Base-by-base conservation (phyloP, 2,329 filamentous ascomycete genomes). In the Rugonectria rugulosa region DNA sequence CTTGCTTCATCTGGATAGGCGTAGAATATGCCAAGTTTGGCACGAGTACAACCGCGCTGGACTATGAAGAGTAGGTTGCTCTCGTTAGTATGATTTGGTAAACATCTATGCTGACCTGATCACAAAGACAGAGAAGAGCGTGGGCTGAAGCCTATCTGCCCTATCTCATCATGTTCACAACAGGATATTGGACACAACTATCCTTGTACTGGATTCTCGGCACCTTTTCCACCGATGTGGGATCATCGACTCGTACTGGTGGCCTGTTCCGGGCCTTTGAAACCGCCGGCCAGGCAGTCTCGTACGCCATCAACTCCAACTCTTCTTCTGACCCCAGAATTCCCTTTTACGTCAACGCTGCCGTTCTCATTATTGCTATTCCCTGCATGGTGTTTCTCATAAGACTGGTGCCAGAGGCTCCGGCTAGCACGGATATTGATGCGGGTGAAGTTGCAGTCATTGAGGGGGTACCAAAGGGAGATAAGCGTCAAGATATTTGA, bases 201-300 rank as follows among this genome's bases (percentile, higher is more conserved):
- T 56, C 53, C 20, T 34, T 75, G 5, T 75, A 75, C 61, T 75
- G 72, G 72, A 71, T 74, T 17, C 61, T 75, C 12, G 72, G 70
- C 24, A 72, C 68, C 4, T 72, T 74, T 19, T 70, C 72, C 3
- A 70, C 68, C 0, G 71, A 75, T 19, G 65, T 73, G 2, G 68
- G 70, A 32, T 61, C 65, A 5, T 69, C 65, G 5, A 62, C 70
- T 6, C 63, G 69, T 15, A 68, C 67, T 0, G 69, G 70, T 4
- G 69, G 70, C 15, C 21, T 69, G 27, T 69, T 69, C 54, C 65
- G 67, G 3, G 65, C 66, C 15, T 69, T 66, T 14, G 67, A 69
- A 34, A 69, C 67, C 0, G 64, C 61, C 2, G 69, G 69, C n/a
- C 69, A 71, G 45, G 66, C 69, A 2, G 63, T 68, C 4, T 70